A percentile compares a stretch with the other conserved stretches of the same genome.
phyloP scores from a whole-genome alignment of 2,329 filamentous ascomycete genomes.

The Huntiella omanensis region DNA sequence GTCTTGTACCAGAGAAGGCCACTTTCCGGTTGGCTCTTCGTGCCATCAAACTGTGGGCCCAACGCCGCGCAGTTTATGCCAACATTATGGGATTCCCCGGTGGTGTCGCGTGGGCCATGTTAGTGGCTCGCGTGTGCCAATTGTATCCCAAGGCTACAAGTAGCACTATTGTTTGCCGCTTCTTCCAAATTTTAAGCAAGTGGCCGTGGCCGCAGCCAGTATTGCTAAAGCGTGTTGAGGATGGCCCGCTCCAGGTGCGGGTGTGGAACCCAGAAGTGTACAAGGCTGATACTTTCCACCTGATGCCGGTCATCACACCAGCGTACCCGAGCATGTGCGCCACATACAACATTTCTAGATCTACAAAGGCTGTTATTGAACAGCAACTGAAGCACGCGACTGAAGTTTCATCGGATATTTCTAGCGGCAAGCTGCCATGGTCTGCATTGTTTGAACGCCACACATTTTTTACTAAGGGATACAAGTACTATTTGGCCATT shows the following conservation, averaged over 20 bases:
- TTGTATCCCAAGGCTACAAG: constrained; percentile 85
- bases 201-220: constrained; percentile 96
- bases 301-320: constrained; percentile 97
- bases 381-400: constrained; percentile 63
- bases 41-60: constrained; percentile 92
- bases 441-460: constrained; percentile 77
- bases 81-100: constrained; percentile 95
- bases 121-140: constrained; percentile 89
- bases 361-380: constrained; percentile 68
- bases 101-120: constrained; percentile 95
- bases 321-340: constrained; percentile 97
- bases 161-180: constrained; percentile 76
- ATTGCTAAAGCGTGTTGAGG: constrained; percentile 71
- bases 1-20: constrained; percentile 71
- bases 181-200: constrained; percentile 76
- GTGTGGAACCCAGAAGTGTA: constrained; percentile 94
- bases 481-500: constrained; percentile 90
- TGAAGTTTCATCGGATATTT: constrained; percentile 62
- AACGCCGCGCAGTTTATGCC: constrained; percentile 78
- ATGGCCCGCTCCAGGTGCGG: constrained; percentile 58
- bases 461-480: constrained; percentile 79
- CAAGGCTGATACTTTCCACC: constrained; percentile 59
- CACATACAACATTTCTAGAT: constrained; percentile 81
- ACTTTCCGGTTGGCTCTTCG: constrained; percentile 79
- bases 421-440: constrained; percentile 60